These are phyloP conservation scores for Mucor circinelloides DNA, from an alignment of 371 early-diverging fungal species.

Conservation along the genomic window DNA sequence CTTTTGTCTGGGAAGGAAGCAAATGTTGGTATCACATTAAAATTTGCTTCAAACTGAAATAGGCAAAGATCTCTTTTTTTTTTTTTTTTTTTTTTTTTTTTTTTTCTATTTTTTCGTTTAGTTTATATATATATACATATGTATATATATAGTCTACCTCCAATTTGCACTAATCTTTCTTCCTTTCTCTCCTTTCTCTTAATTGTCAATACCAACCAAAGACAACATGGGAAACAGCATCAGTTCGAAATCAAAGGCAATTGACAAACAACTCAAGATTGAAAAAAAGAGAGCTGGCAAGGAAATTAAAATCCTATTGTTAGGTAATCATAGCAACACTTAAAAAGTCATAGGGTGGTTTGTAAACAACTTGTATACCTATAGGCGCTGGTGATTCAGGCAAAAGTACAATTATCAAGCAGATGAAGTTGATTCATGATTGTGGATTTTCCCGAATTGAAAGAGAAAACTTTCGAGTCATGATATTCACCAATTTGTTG, in stretches of 20 bases:
- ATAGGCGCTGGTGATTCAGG: constrained; percentile 96
- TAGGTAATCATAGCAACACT: constrained; percentile 58
- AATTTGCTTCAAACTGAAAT: neutral
- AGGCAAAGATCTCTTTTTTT: constrained; percentile 7
- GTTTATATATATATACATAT: no score
- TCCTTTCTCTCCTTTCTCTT: neutral
- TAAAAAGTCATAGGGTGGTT: neutral
- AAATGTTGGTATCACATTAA: neutral
- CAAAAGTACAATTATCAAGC: constrained; percentile 94
- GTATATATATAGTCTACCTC: no score
- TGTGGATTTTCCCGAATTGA: constrained; percentile 85
- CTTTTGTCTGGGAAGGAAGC: neutral
- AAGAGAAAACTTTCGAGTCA: constrained; percentile 81
- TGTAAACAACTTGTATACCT: neutral
- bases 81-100: neutral
- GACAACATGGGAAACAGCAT: constrained; percentile 70
- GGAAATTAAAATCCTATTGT: constrained; percentile 93
- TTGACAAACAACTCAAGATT: constrained; percentile 82
- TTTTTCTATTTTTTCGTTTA: neutral
- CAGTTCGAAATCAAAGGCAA: constrained; percentile 78
- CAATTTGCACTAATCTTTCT: neutral
- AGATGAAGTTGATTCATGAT: constrained; percentile 95
- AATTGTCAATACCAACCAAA: neutral
- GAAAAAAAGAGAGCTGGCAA: constrained; percentile 76
- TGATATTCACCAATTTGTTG: constrained; percentile 86